phyloP scores from a whole-genome alignment of 306 rosid species.

The Cicer arietinum region DNA sequence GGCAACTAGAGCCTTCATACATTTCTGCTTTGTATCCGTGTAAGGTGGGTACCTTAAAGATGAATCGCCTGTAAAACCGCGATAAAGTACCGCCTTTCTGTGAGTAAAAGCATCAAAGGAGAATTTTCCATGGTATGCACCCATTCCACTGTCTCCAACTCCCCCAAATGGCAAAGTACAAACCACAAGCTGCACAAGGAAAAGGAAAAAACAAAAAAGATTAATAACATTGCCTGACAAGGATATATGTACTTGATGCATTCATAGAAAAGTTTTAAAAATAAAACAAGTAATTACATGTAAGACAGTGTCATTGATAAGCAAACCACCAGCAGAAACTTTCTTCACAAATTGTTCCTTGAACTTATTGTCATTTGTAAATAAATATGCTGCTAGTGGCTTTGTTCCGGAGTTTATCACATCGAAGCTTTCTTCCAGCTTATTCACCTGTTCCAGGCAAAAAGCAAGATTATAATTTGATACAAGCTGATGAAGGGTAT shows the following conservation, averaged over 20 bases:
- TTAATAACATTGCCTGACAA: slow-evolving; percentile 50
- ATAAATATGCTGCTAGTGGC: slow-evolving; percentile 94
- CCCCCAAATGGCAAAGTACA: slow-evolving; percentile 88
- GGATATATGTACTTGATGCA: background rate
- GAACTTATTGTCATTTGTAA: slow-evolving; percentile 72
- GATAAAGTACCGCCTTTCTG: slow-evolving; percentile 83
- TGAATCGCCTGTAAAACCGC: slow-evolving; percentile 69
- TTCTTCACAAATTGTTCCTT: slow-evolving; percentile 70
- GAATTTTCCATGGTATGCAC: slow-evolving; percentile 91
- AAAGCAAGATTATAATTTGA: background rate
- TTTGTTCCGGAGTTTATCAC: slow-evolving; percentile 79
- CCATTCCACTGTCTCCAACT: slow-evolving; percentile 96
- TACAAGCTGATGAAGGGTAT: background rate
- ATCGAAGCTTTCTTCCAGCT: slow-evolving; percentile 78
- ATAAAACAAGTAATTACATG: background rate
- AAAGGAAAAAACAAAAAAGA: background rate
- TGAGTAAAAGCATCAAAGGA: slow-evolving; percentile 93
- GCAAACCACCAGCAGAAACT: slow-evolving; percentile 83
- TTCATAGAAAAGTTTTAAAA: background rate
- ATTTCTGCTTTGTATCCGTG: slow-evolving; percentile 65
- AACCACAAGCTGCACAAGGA: slow-evolving; percentile 67
- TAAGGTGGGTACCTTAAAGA: slow-evolving; percentile 88
- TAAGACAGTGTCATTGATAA: slow-evolving; percentile 74
- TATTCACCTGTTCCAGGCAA: slow-evolving; percentile 68
- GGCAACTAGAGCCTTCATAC: slow-evolving; percentile 73